Evolutionary conservation across 2,329 filamentous ascomycete genomes (phyloP).

Genomic region (Aspergillus costaricaensis): DNA sequence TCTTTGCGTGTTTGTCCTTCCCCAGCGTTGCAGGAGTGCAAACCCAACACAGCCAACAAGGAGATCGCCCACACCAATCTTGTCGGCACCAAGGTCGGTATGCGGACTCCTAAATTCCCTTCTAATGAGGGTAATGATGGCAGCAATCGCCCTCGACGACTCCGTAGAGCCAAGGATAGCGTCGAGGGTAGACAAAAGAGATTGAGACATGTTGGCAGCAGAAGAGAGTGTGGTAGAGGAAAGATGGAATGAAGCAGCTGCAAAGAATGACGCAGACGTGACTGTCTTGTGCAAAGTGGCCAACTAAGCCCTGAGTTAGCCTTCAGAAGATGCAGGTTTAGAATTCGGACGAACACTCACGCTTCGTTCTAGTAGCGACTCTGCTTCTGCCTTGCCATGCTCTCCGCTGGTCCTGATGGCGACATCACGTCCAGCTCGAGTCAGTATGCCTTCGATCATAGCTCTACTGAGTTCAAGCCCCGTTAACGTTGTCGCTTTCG

Average conservation of each 20-base stretch:
- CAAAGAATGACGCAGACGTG: conserved; percentile 51
- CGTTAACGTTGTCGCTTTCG: conserved; percentile 47
- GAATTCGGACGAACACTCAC: conserved; percentile 32
- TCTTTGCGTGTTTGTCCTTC: conserved; percentile 46
- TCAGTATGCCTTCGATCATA: conserved; percentile 48
- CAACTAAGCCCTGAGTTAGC: conserved; percentile 35
- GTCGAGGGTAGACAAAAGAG: conserved; percentile 48
- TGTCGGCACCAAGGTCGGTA: conserved; percentile 32
- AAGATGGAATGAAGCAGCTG: conserved; percentile 49
- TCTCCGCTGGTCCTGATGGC: conserved; percentile 51
- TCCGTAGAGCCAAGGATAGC: conserved; percentile 52
- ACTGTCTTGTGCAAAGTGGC: conserved; percentile 47
- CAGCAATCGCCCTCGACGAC: conserved; percentile 50
- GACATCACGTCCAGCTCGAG: conserved; percentile 48
- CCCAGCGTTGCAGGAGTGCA: conserved; percentile 50
- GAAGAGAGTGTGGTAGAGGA: conserved; percentile 48
- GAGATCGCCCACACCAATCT: conserved; percentile 47
- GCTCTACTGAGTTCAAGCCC: conserved; percentile 48
- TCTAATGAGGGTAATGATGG: conserved; percentile 50
- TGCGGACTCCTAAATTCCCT: conserved; percentile 46
- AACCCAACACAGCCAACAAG: conserved; percentile 48
- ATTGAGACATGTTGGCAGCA: conserved; percentile 45
- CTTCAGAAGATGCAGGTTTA: conserved; percentile 3
- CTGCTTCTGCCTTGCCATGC: conserved; percentile 44
- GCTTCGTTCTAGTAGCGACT: conserved; percentile 48